phyloP scores from a whole-genome alignment of 768 basidiomycete genomes.

The Pleurotus giganteus region DNA sequence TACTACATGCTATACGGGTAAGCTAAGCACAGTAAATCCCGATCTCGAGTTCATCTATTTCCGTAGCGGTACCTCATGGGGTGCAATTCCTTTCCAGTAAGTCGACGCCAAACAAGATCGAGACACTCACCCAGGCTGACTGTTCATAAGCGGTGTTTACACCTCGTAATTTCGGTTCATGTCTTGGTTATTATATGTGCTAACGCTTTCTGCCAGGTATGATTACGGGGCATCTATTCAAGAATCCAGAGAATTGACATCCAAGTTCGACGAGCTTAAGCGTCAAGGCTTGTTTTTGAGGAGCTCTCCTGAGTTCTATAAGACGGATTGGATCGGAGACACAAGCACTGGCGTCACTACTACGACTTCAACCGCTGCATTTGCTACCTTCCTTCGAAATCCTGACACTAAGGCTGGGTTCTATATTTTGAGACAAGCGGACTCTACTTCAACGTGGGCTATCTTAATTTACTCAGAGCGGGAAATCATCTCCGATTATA shows the following conservation, averaged over 20 bases:
- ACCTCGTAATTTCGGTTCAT: not conserved
- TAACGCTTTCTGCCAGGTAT: conserved; percentile 47
- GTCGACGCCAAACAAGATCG: too few species aligned
- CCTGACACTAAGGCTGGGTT: conserved; percentile 66
- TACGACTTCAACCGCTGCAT: conserved; percentile 41
- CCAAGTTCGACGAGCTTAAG: conserved; percentile 78
- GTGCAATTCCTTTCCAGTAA: conserved; percentile 73
- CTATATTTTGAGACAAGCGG: conserved; percentile 64
- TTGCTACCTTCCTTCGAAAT: conserved; percentile 64
- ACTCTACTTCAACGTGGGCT: conserved; percentile 62
- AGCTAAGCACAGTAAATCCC: conserved; percentile 8
- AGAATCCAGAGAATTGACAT: conserved; percentile 63
- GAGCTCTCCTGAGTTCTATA: conserved; percentile 74
- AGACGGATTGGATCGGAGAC: conserved; percentile 74
- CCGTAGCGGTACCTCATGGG: conserved; percentile 81
- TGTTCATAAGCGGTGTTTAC: not conserved
- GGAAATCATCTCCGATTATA: too few species aligned
- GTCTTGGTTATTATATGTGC: conserved; percentile 9
- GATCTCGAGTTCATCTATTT: not conserved
- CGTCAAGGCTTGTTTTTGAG: conserved; percentile 76
- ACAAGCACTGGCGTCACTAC: conserved; percentile 45
- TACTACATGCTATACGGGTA: conserved; percentile 88
- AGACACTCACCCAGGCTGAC: too few species aligned
- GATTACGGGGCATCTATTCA: conserved; percentile 76
- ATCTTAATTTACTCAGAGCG: not conserved